Base-by-base conservation (phyloP, 768 basidiomycete genomes). In the Calocybe indica region DNA sequence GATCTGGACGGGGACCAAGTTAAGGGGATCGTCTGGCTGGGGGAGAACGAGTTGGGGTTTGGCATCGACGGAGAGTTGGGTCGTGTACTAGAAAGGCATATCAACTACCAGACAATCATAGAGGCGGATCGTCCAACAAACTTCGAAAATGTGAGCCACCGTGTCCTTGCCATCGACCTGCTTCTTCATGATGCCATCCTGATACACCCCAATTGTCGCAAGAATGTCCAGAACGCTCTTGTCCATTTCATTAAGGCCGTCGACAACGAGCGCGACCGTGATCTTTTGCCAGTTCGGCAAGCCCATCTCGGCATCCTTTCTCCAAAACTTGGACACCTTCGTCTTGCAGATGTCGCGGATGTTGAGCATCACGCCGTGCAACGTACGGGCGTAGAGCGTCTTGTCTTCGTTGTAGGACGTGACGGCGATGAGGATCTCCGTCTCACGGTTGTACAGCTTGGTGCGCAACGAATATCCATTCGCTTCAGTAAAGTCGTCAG, bases 311-410 rank as follows among this genome's bases (percentile, higher is more conserved):
- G 90, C 85, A 42, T 77, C 78, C 51, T 80, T 78, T 45, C 84
- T 78, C 89, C 92, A 92, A 70, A 87, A 95, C 61, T 90, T 92
- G 49, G 87, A 91, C 59, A 88, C 86, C 65, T 93, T 93, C 40
- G 91, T 93, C 70, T 87, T 92, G 79, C 92, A 94, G 58, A 97
- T 96, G 59, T 98, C 88, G 52, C 94, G 88, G 54, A 97, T 94
- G 67, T 98, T 97, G 52, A 93, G 66, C 93, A 97, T 96, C 58
- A 97, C 87, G 54, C 90, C 90, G 59, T 97, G 94, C 31, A 98
- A 74, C 0, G 95, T 97, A 52, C 87, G 85, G 13, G 89, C 80
- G 59, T 91, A 90, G 10, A 92, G 79, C 7, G 81, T 83, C 72
- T 92, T 92, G 76, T 92, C 89, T 64, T 93, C 90, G 53, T 92